Percentiles rank a stretch among this genome's conserved stretches.
Conservation (phyloP, 2,329 filamentous ascomycete genomes). For the Sporothrix mexicana region DNA sequence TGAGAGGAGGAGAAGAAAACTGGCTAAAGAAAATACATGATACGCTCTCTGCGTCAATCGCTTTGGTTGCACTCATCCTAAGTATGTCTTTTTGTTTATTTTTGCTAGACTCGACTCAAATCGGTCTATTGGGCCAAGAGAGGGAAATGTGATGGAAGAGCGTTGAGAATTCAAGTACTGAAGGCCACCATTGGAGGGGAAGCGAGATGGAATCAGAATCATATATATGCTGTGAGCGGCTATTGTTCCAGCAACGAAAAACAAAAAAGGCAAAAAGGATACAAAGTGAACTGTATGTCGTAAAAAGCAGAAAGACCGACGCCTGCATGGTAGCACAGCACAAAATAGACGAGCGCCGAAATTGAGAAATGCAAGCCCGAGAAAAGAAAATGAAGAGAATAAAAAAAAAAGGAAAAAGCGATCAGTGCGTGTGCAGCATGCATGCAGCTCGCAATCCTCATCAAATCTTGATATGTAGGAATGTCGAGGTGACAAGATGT, state of each 20-base stretch:
- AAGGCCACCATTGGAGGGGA: not conserved
- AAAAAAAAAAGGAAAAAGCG: not conserved
- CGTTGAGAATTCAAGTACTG: not conserved
- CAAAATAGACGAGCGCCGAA: not conserved
- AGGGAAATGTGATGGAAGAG: no score
- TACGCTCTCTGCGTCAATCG: no score
- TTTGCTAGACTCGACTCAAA: no score
- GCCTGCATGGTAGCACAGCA: not conserved
- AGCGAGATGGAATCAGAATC: not conserved
- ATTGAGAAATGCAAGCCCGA: slow-evolving; percentile 5
- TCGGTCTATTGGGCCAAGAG: no score
- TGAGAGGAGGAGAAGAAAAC: no score
- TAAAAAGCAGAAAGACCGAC: not conserved
- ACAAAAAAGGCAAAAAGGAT: not conserved
- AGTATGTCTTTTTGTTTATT: not conserved
- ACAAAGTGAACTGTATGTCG: not conserved
- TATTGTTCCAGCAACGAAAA: slow-evolving; percentile 26
- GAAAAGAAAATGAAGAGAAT: not conserved
- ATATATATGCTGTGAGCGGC: slow-evolving; percentile 8
- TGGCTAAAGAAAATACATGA: no score
- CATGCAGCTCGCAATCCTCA: slow-evolving; percentile 3
- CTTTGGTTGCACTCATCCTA: not conserved
- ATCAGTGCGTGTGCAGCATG: slow-evolving; percentile 23
- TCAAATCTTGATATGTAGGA: not conserved
- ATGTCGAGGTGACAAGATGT: not conserved